Conservation (phyloP, 2,329 filamentous ascomycete species). For the Calonectria pseudoturangicola region DNA sequence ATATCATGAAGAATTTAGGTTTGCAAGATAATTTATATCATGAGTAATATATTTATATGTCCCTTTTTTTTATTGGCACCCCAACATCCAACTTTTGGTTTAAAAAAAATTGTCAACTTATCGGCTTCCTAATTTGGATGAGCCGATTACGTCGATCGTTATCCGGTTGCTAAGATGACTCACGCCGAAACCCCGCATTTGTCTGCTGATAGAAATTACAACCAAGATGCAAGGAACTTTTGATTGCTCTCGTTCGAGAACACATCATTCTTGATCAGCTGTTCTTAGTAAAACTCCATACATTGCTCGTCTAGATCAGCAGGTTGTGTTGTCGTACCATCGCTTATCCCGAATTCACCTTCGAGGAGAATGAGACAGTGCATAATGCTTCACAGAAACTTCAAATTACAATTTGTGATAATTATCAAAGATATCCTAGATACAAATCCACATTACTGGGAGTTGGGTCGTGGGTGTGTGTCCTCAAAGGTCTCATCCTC, state of each 20-base stretch:
- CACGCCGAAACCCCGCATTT: slow-evolving; percentile 9
- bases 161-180: not conserved
- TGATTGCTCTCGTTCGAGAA: not conserved
- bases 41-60: not conserved
- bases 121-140: not conserved
- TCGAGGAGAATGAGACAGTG: too few species aligned
- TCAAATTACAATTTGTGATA: too few species aligned
- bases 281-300: not conserved
- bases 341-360: too few species aligned
- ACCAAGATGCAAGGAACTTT: not conserved
- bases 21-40: too few species aligned
- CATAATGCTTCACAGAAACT: too few species aligned
- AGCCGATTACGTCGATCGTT: not conserved
- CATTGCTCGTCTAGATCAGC: not conserved
- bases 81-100: not conserved
- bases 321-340: not conserved
- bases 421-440: too few species aligned
- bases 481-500: slow-evolving; percentile 7
- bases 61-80: not conserved
- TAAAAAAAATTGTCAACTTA: not conserved
- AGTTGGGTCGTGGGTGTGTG: not conserved
- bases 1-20: too few species aligned
- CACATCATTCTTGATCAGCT: not conserved
- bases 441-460: not conserved
- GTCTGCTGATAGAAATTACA: not conserved